These are phyloP conservation scores for Corchorus capsularis DNA, from an alignment of 345 rosid genomes.

Conservation along the genomic window DNA sequence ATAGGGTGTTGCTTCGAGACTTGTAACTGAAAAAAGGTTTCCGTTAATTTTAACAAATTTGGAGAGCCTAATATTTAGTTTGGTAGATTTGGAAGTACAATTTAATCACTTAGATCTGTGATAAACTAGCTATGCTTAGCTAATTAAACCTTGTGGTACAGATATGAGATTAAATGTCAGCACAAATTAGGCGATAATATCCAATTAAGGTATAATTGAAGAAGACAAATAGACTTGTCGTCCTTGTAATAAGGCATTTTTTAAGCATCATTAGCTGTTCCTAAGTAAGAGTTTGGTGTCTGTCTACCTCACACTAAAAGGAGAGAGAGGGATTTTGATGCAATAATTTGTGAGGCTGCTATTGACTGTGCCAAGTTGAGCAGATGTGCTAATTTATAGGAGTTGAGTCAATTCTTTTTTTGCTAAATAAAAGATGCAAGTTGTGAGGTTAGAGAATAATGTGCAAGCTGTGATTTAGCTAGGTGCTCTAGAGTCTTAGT, in stretches of 20 bases:
- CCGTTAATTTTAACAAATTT: background rate
- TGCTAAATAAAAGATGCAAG: conserved; percentile 7
- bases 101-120: background rate
- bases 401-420: conserved; percentile 17
- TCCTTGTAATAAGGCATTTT: conserved; percentile 1
- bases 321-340: background rate
- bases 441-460: conserved; percentile 15
- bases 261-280: conserved; percentile 20
- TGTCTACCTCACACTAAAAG: conserved; percentile 16
- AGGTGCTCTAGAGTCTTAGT: background rate
- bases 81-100: background rate
- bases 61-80: background rate
- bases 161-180: background rate
- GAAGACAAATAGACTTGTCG: conserved; percentile 9
- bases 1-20: background rate
- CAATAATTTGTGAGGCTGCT: conserved; percentile 10
- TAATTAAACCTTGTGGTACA: background rate
- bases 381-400: conserved; percentile 2
- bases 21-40: background rate
- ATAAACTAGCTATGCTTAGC: background rate
- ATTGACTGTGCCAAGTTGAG: conserved; percentile 12
- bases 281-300: conserved; percentile 20
- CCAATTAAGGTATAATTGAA: conserved; percentile 31
- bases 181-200: conserved; percentile 27
- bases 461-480: conserved; percentile 16